These are phyloP conservation scores for Psilocybe cyanescens DNA, from an alignment of 768 basidiomycete genomes.

Conservation along the genomic window DNA sequence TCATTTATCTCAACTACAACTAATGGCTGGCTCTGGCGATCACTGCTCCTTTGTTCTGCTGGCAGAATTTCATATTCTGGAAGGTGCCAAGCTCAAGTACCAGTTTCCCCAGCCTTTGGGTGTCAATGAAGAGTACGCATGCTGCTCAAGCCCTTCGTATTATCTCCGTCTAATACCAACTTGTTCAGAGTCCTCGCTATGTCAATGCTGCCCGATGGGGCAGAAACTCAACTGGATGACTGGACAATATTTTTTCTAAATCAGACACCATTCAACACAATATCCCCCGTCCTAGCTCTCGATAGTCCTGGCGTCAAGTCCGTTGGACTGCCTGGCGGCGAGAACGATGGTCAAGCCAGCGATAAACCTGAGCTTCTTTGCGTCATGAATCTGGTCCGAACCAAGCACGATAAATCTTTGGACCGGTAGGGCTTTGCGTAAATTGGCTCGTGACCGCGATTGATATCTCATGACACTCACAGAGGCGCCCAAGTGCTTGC, in stretches of 20 bases:
- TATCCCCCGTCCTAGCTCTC: slow-evolving; percentile 79
- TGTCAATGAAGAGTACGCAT: slow-evolving; percentile 86
- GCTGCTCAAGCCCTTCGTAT: not conserved
- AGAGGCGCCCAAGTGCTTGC: slow-evolving; percentile 96
- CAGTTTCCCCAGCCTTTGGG: slow-evolving; percentile 96
- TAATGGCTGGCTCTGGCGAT: slow-evolving; percentile 62
- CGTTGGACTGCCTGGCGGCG: slow-evolving; percentile 39
- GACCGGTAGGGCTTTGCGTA: slow-evolving; percentile 56
- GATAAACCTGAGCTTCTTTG: slow-evolving; percentile 69
- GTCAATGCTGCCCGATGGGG: slow-evolving; percentile 98
- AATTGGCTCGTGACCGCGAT: not conserved
- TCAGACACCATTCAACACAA: slow-evolving; percentile 88
- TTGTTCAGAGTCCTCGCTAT: slow-evolving; percentile 82
- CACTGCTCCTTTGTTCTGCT: slow-evolving; percentile 93
- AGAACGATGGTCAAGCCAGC: slow-evolving; percentile 21
- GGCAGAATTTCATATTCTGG: slow-evolving; percentile 98
- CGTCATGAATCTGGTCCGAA: slow-evolving; percentile 89
- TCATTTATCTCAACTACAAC: not conserved
- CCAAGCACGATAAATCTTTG: slow-evolving; percentile 85
- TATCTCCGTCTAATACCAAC: slow-evolving; percentile 12
- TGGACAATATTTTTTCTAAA: slow-evolving; percentile 99
- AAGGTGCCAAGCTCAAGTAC: slow-evolving; percentile 91
- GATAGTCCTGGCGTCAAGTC: slow-evolving; percentile 55
- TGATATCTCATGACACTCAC: slow-evolving; percentile 3
- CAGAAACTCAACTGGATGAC: slow-evolving; percentile 92